Evolutionary conservation across 106 monocot species (phyloP).

Genomic region (Hemerocallis citrina): DNA sequence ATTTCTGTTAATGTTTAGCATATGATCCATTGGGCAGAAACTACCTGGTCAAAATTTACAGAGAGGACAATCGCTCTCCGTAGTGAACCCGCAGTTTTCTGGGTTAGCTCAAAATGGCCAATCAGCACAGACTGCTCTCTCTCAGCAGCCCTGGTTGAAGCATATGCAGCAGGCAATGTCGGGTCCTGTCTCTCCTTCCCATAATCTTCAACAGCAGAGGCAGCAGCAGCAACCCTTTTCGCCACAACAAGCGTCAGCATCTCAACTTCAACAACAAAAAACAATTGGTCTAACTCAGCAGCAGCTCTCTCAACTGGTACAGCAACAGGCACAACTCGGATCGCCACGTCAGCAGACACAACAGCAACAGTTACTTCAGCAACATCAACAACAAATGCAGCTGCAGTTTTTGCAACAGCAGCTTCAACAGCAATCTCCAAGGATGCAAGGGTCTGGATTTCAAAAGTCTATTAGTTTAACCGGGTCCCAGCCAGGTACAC

Average conservation of each 20-base stretch:
- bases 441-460: conserved; percentile 29
- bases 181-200: conserved; percentile 49
- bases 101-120: conserved; percentile 79
- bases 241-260: conserved; percentile 44
- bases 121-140: conserved; percentile 37
- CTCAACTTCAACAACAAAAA: conserved; percentile 30
- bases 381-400: conserved; percentile 33
- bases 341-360: conserved; percentile 40
- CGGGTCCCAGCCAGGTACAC: conserved; percentile 53
- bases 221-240: conserved; percentile 30
- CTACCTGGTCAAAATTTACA: conserved; percentile 49
- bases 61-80: conserved; percentile 48
- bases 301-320: conserved; percentile 57
- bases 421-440: conserved; percentile 33
- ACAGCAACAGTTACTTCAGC: conserved; percentile 28
- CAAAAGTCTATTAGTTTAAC: conserved; percentile 45
- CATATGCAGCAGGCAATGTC: conserved; percentile 44
- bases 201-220: conserved; percentile 50
- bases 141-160: conserved; percentile 69
- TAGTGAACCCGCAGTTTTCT: conserved; percentile 58
- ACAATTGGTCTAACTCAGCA: conserved; percentile 37
- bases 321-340: conserved; percentile 48
- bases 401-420: conserved; percentile 30
- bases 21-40: conserved; percentile 37
- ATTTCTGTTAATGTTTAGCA: not conserved